Conservation (phyloP, 2,329 filamentous ascomycete species). For the Cladosporium austrohemisphaericum region DNA sequence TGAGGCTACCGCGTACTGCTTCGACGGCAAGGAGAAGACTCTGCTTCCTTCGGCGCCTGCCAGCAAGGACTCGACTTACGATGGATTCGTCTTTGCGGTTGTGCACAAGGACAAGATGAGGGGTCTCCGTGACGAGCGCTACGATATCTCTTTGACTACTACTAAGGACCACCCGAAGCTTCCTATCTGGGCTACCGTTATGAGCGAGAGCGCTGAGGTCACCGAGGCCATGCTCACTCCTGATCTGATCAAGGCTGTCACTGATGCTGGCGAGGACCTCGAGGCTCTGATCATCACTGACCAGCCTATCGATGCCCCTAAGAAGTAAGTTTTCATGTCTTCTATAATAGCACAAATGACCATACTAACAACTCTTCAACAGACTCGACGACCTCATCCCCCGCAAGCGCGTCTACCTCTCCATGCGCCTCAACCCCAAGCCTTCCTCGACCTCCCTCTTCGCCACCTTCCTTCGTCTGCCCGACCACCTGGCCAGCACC, state of each 20-base stretch:
- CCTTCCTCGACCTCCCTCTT: conserved; percentile 69
- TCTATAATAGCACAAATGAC: neutral
- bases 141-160: conserved; percentile 86
- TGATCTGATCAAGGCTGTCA: conserved; percentile 78
- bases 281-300: conserved; percentile 88
- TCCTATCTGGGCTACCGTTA: conserved; percentile 83
- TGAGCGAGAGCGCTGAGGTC: conserved; percentile 95
- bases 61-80: conserved; percentile 61
- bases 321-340: conserved; percentile 58
- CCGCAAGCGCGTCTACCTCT: conserved; percentile 82
- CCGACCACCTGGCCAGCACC: conserved; percentile 70
- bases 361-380: conserved; percentile 10
- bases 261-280: conserved; percentile 72
- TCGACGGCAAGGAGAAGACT: conserved; percentile 84
- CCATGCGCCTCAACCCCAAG: conserved; percentile 61
- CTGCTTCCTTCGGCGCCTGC: conserved; percentile 63
- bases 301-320: conserved; percentile 82
- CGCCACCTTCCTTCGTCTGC: conserved; percentile 71
- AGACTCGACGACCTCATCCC: conserved; percentile 80
- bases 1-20: conserved; percentile 77
- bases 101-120: conserved; percentile 96
- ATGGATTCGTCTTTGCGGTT: conserved; percentile 90
- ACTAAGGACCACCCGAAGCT: conserved; percentile 93
- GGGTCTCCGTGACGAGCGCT: conserved; percentile 82
- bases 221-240: conserved; percentile 81